Conservation (phyloP, 345 rosid species). For the Bruguiera parviflora region DNA sequence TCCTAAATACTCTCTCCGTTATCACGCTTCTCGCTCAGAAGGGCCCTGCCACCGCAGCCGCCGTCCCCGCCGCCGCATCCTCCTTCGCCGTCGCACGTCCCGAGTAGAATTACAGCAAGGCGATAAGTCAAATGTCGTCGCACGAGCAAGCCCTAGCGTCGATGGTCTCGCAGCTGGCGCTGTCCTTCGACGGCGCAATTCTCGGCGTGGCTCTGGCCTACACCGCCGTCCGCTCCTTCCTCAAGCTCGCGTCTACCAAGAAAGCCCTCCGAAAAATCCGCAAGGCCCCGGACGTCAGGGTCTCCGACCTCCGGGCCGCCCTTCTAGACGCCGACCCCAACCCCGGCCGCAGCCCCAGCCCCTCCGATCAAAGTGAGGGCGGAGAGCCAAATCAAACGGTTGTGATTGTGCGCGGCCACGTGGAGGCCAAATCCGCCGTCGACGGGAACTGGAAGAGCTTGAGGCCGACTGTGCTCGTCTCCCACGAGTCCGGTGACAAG, state of each 20-base stretch:
- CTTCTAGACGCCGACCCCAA: constrained; percentile 15
- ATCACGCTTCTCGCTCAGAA: not conserved
- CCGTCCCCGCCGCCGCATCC: not conserved
- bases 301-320: constrained; percentile 69
- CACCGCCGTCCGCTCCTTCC: constrained; percentile 55
- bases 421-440: constrained; percentile 44
- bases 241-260: constrained; percentile 42
- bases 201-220: constrained; percentile 69
- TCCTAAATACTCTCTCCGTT: not conserved
- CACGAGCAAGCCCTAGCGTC: constrained; percentile 59
- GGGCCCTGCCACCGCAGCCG: not conserved
- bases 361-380: constrained; percentile 15
- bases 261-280: constrained; percentile 54
- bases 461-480: constrained; percentile 40
- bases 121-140: constrained; percentile 50
- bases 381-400: constrained; percentile 25
- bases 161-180: constrained; percentile 52
- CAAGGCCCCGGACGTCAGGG: constrained; percentile 43
- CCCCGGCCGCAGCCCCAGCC: constrained; percentile 8
- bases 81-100: too few relatives aligned
- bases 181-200: constrained; percentile 87
- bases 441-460: constrained; percentile 45
- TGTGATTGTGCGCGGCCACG: constrained; percentile 63
- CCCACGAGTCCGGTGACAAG: constrained; percentile 73
- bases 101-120: not conserved